Evolutionary conservation across 2,329 filamentous ascomycete genomes (phyloP).

Genomic region (Geosmithia morbida): DNA sequence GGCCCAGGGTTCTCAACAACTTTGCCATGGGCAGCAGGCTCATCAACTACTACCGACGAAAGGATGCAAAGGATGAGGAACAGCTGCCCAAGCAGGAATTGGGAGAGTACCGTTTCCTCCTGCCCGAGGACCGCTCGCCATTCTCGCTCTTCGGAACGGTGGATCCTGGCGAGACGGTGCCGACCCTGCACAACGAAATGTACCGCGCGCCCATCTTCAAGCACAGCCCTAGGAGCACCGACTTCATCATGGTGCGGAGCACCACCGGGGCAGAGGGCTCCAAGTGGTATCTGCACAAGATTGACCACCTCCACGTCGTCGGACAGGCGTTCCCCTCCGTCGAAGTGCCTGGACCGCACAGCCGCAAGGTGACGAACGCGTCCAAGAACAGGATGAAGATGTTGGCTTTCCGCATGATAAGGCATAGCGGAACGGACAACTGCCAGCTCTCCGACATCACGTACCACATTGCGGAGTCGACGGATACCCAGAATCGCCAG

Average conservation of each 20-base stretch:
- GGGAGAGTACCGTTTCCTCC: conserved; percentile 74
- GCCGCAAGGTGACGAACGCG: conserved; percentile 90
- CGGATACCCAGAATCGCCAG: conserved; percentile 88
- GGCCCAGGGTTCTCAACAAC: conserved; percentile 81
- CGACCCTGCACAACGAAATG: conserved; percentile 89
- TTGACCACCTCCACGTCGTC: conserved; percentile 82
- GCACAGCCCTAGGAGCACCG: conserved; percentile 61
- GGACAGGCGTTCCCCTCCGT: conserved; percentile 87
- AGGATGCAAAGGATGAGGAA: conserved; percentile 57
- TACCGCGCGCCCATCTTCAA: conserved; percentile 89
- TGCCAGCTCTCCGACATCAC: conserved; percentile 76
- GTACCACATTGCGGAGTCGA: conserved; percentile 81
- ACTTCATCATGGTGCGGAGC: conserved; percentile 78
- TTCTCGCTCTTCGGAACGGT: conserved; percentile 94
- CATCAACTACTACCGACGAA: conserved; percentile 92
- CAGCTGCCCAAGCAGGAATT: conserved; percentile 68
- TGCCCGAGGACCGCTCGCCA: conserved; percentile 89
- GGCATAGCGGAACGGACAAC: conserved; percentile 54
- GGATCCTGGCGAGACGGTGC: conserved; percentile 77
- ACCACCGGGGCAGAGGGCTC: conserved; percentile 67
- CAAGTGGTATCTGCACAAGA: conserved; percentile 70
- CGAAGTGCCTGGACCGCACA: conserved; percentile 87
- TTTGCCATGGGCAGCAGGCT: conserved; percentile 95
- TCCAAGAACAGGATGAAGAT: conserved; percentile 94
- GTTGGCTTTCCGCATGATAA: conserved; percentile 80